Evolutionary conservation across 495 filamentous ascomycete genomes (phyloP).

Genomic region (Tuber indicum): DNA sequence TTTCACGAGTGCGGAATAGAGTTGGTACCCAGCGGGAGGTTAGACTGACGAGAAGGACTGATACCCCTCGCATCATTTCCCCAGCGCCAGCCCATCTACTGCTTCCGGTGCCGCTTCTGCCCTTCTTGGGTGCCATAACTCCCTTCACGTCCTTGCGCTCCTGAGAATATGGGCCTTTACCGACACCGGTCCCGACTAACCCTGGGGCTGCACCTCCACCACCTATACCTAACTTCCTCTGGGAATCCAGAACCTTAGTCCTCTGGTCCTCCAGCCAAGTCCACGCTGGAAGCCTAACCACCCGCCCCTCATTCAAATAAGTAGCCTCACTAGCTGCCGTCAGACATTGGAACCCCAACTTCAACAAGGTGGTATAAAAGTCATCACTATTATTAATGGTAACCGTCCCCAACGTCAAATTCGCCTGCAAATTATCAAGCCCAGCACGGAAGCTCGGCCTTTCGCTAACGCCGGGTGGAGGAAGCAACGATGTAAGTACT

Average conservation of each 20-base stretch:
- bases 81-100: slow-evolving; percentile 34
- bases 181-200: slow-evolving; percentile 42
- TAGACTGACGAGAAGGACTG: slow-evolving; percentile 25
- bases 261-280: slow-evolving; percentile 92
- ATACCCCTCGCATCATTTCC: slow-evolving; percentile 34
- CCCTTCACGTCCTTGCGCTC: slow-evolving; percentile 68
- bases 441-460: slow-evolving; percentile 28
- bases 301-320: slow-evolving; percentile 80
- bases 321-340: slow-evolving; percentile 93
- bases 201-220: slow-evolving; percentile 44
- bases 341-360: slow-evolving; percentile 75
- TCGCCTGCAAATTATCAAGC: slow-evolving; percentile 78
- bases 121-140: slow-evolving; percentile 58
- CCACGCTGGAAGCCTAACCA: slow-evolving; percentile 64
- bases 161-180: slow-evolving; percentile 37
- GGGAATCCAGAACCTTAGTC: slow-evolving; percentile 54
- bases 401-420: slow-evolving; percentile 71
- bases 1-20: slow-evolving; percentile 11
- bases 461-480: slow-evolving; percentile 55
- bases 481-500: slow-evolving; percentile 64
- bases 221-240: slow-evolving; percentile 48
- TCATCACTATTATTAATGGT: slow-evolving; percentile 79
- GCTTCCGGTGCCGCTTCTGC: slow-evolving; percentile 36
- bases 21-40: slow-evolving; percentile 22
- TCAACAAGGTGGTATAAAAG: slow-evolving; percentile 85